These are phyloP conservation scores for Candida michaelii DNA, from an alignment of 805 yeast genomes.

Conservation along the genomic window DNA sequence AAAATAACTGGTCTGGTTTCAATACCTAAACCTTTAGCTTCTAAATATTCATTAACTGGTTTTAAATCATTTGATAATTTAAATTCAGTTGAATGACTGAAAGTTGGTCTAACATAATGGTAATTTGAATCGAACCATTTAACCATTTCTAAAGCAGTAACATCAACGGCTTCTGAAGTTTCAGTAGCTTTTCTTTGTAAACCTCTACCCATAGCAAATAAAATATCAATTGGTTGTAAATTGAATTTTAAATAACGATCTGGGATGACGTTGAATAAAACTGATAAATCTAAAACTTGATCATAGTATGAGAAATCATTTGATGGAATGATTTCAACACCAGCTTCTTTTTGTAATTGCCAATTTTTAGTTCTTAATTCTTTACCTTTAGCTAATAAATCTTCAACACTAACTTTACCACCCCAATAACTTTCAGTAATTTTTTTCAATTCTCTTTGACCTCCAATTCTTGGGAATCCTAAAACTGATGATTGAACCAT, in stretches of 20 bases:
- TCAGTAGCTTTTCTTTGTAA: constrained; percentile 95
- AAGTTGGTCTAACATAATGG: constrained; percentile 99
- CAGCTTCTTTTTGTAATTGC: constrained; percentile 96
- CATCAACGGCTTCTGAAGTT: constrained; percentile 87
- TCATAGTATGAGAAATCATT: constrained; percentile 98
- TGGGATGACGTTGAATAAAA: constrained; percentile 93
- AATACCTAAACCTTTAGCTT: constrained; percentile 94
- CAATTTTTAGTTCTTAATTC: constrained; percentile 94
- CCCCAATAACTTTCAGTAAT: constrained; percentile 99
- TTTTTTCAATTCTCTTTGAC: constrained; percentile 98
- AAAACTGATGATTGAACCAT: constrained; percentile 97
- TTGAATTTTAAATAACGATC: constrained; percentile 93
- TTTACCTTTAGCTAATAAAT: constrained; percentile 88
- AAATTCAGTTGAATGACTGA: constrained; percentile 92
- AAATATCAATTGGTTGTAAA: constrained; percentile 84
- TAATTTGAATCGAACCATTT: constrained; percentile 99
- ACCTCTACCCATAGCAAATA: constrained; percentile 99
- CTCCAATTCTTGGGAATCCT: constrained; percentile 99
- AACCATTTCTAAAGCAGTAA: constrained; percentile 98
- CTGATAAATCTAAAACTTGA: constrained; percentile 90
- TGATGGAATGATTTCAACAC: constrained; percentile 95
- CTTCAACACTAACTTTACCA: constrained; percentile 87
- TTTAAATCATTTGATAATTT: constrained; percentile 87
- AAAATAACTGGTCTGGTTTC: constrained; percentile 96
- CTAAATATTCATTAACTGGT: constrained; percentile 96